Base-by-base conservation (phyloP, 1,284 basidiomycete species). In the Cutaneotrichosporon sp. region DNA sequence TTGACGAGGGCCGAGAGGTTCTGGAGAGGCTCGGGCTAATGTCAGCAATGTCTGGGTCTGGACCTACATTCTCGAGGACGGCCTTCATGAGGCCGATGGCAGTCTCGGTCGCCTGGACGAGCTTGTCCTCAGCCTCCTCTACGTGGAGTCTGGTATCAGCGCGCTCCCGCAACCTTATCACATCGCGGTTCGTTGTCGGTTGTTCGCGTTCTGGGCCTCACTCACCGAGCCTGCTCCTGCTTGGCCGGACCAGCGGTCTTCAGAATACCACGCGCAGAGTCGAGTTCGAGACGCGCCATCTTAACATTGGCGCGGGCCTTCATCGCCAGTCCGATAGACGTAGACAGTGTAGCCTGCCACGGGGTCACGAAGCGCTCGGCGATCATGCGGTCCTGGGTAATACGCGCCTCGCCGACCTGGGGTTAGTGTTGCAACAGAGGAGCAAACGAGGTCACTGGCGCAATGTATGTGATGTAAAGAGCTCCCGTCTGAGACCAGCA, bases 11-110 rank as follows among this genome's bases (percentile, higher is more conserved):
- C 86, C 59, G 91, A 90, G 46, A 98, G 75, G 76, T 92, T 90
- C 81, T 90, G 91, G 70, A 97, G 77, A 1, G 94, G 90, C 76
- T 97, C 94, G 42, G 94, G 94, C 90, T 92, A 54, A n/a, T 1
- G 39, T 49, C 17, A 49, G 48, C 38, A 35, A 10, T 16, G 22
- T 4, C n/a, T 26, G 17, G n/a, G 16, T 22, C 6, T 9, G 27
- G 24, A 78, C 86, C 47, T 61, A 91, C 88, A 77, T 97, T 96
- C 68, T 97, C 93, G 38, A 97, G 81, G 12, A 97, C 93, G 35
- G 88, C 87, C 81, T 97, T 96, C 94, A 97, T 97, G 54, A 96
- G 81, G 12, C 88, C 90, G 70, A 98, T 97, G 1, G 94, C 94
- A 33, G 94, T 89, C 76, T 98, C 94, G 20, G 94, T 98, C 79